Percentiles rank a stretch among this genome's conserved stretches.
phyloP scores from a whole-genome alignment of 2,329 filamentous ascomycete genomes.

The Fusarium vanettenii region DNA sequence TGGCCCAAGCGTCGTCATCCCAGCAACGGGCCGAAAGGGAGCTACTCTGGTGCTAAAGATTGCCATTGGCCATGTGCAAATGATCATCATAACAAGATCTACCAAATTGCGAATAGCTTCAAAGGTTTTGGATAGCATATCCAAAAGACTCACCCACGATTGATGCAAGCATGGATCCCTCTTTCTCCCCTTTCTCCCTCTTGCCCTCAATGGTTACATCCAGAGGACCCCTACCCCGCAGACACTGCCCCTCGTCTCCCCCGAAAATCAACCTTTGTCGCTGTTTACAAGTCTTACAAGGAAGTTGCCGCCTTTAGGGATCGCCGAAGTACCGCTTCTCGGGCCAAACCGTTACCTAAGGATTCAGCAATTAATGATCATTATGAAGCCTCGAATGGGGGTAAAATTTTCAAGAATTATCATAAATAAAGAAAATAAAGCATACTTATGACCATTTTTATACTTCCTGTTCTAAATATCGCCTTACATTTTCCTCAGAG shows the following conservation, averaged over 20 bases:
- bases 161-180: not conserved
- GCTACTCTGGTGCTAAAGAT: not conserved
- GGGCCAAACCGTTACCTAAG: not conserved
- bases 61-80: not conserved
- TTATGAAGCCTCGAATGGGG: not conserved
- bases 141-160: not conserved
- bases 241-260: not conserved
- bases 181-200: not conserved
- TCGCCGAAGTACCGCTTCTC: not conserved
- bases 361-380: not conserved
- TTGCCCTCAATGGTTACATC: not conserved
- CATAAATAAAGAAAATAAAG: not conserved
- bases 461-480: too few relatives aligned
- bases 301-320: not conserved
- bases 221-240: not conserved
- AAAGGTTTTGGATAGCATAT: not conserved
- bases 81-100: not conserved
- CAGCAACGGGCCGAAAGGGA: constrained; percentile 16
- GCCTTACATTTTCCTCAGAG: too few relatives aligned
- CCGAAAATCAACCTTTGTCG: not conserved
- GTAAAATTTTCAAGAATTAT: not conserved
- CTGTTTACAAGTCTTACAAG: not conserved
- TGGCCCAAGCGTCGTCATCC: constrained; percentile 28
- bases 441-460: too few relatives aligned
- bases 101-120: not conserved